Conservation (phyloP, 2,329 filamentous ascomycete genomes). For the Alternaria brassicae region DNA sequence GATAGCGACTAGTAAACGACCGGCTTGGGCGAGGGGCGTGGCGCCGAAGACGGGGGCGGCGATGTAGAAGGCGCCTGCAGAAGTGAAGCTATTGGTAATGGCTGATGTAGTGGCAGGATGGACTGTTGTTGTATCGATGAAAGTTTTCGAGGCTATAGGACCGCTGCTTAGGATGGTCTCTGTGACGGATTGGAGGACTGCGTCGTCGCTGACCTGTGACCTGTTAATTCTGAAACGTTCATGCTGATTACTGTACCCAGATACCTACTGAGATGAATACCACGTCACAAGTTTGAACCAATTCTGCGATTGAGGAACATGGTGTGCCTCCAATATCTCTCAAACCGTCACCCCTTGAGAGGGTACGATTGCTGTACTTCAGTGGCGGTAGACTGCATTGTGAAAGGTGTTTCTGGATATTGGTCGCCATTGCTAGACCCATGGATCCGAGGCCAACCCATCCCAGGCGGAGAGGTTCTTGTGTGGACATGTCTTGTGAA, state of each 20-base stretch:
- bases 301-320: conserved; percentile 22
- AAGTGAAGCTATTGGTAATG: conserved; percentile 37
- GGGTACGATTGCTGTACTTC: conserved; percentile 57
- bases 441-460: conserved; percentile 59
- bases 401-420: conserved; percentile 56
- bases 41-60: conserved; percentile 61
- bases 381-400: conserved; percentile 35
- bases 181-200: conserved; percentile 47
- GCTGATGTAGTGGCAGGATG: conserved; percentile 54
- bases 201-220: conserved; percentile 51
- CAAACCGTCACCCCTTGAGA: conserved; percentile 54
- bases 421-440: conserved; percentile 59
- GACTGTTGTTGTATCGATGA: conserved; percentile 61
- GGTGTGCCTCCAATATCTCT: conserved; percentile 33
- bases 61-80: conserved; percentile 49
- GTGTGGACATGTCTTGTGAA: conserved; percentile 11
- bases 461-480: conserved; percentile 15
- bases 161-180: conserved; percentile 28
- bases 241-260: conserved; percentile 31
- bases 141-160: conserved; percentile 49
- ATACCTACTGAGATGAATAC: conserved; percentile 48
- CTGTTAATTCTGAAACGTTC: not conserved
- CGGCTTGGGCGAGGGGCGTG: conserved; percentile 57
- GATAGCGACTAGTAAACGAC: conserved; percentile 57
- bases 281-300: conserved; percentile 30